Conservation (phyloP, 768 basidiomycete genomes). For the Trametes cinnabarina region DNA sequence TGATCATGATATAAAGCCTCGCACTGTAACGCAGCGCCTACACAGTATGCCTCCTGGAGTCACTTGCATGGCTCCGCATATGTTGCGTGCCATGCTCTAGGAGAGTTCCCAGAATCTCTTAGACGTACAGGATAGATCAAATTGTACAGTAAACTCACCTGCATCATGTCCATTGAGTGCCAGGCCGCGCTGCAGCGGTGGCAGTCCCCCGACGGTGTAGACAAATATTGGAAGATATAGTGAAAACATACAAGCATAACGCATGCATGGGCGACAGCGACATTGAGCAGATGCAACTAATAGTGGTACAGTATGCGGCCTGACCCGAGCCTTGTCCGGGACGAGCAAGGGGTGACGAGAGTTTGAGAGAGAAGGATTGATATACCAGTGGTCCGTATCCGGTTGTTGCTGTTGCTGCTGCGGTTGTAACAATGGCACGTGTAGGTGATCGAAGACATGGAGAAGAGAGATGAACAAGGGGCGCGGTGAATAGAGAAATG, state of each 20-base stretch:
- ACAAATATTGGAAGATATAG: too few species aligned
- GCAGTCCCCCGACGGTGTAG: too few species aligned
- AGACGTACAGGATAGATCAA: too few species aligned
- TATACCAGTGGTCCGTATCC: conserved; percentile 7
- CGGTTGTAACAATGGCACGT: conserved; percentile 1
- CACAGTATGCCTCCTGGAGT: too few species aligned
- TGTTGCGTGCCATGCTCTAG: too few species aligned
- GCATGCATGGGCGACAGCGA: conserved; percentile 16
- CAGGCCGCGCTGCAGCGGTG: too few species aligned
- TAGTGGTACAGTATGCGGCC: conserved; percentile 16
- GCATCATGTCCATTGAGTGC: too few species aligned
- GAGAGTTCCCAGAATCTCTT: too few species aligned
- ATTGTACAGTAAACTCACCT: too few species aligned
- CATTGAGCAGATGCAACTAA: conserved; percentile 17
- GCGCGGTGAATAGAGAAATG: background rate
- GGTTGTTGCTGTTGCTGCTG: conserved; percentile 3
- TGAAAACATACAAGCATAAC: conserved; percentile 10
- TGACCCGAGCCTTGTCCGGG: background rate
- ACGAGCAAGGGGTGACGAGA: background rate
- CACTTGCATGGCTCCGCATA: too few species aligned
- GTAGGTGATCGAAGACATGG: background rate
- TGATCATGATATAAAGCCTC: too few species aligned
- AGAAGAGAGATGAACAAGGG: background rate
- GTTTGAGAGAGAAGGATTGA: background rate
- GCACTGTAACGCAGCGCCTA: too few species aligned